Conservation (phyloP, 495 filamentous ascomycete species). For the Delitschia confertaspora region DNA sequence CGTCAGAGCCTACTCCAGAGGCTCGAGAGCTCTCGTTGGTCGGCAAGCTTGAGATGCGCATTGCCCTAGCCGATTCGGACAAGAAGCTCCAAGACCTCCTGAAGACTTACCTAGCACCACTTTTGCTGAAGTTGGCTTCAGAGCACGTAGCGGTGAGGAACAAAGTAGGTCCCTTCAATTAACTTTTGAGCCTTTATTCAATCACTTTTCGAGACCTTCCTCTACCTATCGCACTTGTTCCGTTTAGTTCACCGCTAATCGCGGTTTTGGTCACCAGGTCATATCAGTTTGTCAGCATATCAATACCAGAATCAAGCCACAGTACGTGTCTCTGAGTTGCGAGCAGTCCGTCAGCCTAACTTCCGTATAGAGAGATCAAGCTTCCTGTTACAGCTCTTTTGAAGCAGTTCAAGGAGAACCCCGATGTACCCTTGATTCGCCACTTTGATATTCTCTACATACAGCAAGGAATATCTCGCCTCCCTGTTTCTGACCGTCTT, state of each 20-base stretch:
- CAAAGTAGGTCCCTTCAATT: constrained; percentile 49
- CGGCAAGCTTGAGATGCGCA: constrained; percentile 81
- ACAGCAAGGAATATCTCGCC: constrained; percentile 70
- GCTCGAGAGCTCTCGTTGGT: constrained; percentile 74
- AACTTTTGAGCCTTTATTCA: neutral
- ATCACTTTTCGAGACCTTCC: constrained; percentile 10
- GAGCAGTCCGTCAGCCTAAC: too few relatives aligned
- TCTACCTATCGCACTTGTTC: neutral
- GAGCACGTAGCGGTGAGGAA: constrained; percentile 71
- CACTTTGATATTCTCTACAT: constrained; percentile 87
- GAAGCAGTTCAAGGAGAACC: constrained; percentile 80
- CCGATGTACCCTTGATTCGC: constrained; percentile 56
- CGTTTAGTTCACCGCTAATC: constrained; percentile 21
- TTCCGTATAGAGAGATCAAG: constrained; percentile 47
- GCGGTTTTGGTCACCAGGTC: constrained; percentile 39
- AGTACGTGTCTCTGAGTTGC: constrained; percentile 30
- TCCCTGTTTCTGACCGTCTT: constrained; percentile 51
- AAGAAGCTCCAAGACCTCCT: constrained; percentile 68
- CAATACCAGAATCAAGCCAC: constrained; percentile 59
- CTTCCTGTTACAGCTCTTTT: constrained; percentile 76
- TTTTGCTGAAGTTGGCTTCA: constrained; percentile 77
- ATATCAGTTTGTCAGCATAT: constrained; percentile 71
- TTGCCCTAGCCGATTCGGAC: constrained; percentile 79
- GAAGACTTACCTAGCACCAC: constrained; percentile 65
- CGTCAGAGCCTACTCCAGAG: constrained; percentile 36